Conservation (phyloP, 805 yeast species). For the Blastobotrys robertii region DNA sequence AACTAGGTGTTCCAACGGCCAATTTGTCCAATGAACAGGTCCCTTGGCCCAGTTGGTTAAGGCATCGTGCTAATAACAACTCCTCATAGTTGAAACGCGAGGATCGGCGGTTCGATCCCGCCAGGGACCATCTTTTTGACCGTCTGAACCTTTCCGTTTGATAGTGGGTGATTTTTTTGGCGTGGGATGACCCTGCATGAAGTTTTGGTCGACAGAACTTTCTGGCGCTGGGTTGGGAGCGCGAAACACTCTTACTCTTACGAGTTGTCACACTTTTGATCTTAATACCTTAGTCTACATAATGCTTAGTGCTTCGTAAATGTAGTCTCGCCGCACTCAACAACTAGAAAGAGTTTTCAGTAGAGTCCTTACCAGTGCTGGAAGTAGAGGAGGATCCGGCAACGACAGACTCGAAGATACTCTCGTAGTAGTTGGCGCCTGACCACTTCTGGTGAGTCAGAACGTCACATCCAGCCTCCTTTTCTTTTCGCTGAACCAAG, state of each 20-base stretch:
- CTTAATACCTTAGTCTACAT: not conserved
- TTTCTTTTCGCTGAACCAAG: slow-evolving; percentile 40
- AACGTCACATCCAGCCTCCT: slow-evolving; percentile 38
- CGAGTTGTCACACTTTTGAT: not conserved
- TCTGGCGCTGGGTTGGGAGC: not conserved
- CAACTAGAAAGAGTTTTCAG: slow-evolving; percentile 25
- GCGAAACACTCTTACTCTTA: not conserved
- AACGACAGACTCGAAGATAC: slow-evolving; percentile 33
- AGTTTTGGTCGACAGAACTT: not conserved
- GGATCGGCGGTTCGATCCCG: slow-evolving; percentile 24
- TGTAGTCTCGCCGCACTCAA: not conserved
- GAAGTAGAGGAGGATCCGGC: slow-evolving; percentile 37
- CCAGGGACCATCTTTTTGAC: slow-evolving; percentile 18
- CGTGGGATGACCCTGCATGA: not conserved
- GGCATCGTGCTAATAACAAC: slow-evolving; percentile 23
- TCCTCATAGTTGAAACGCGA: slow-evolving; percentile 19
- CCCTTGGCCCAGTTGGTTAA: slow-evolving; percentile 23
- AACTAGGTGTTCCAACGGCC: too few relatives aligned
- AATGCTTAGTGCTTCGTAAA: not conserved
- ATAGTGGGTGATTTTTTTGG: too few relatives aligned
- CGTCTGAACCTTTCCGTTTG: too few relatives aligned
- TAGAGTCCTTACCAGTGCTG: slow-evolving; percentile 35
- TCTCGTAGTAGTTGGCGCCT: slow-evolving; percentile 47
- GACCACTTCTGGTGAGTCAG: slow-evolving; percentile 56
- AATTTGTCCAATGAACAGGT: slow-evolving; percentile 5